Conservation (phyloP, 768 basidiomycete genomes). For the Macrolepiota dolichaula region DNA sequence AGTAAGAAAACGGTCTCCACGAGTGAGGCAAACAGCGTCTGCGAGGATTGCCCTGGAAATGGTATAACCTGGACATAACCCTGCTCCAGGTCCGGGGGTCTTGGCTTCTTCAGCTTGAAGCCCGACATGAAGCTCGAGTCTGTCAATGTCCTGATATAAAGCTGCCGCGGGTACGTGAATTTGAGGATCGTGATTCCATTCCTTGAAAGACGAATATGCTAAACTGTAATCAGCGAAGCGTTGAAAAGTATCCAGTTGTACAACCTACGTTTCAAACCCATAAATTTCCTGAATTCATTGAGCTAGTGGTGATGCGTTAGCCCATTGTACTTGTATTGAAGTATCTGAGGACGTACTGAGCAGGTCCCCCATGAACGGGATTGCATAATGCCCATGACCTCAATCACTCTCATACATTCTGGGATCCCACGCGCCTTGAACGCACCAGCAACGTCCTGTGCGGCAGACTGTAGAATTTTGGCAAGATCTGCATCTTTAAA, state of each 20-base stretch:
- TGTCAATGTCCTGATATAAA: conserved; percentile 71
- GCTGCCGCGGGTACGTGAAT: conserved; percentile 60
- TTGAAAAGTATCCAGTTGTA: background rate
- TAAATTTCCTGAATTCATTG: conserved; percentile 71
- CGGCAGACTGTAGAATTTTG: conserved; percentile 57
- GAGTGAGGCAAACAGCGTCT: conserved; percentile 71
- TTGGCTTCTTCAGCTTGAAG: conserved; percentile 76
- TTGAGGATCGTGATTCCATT: conserved; percentile 66
- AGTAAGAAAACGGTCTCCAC: conserved; percentile 80
- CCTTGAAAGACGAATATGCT: conserved; percentile 63
- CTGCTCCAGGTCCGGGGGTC: conserved; percentile 59
- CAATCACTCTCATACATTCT: conserved; percentile 59
- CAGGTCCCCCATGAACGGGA: conserved; percentile 69
- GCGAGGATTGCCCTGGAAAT: conserved; percentile 82
- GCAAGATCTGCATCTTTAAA: conserved; percentile 68
- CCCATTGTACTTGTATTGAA: background rate
- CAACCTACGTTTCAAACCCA: conserved; percentile 62
- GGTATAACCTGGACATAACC: conserved; percentile 80
- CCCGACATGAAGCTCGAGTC: conserved; percentile 77
- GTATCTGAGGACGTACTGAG: conserved; percentile 41
- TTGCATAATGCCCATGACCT: conserved; percentile 67
- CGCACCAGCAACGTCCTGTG: conserved; percentile 53
- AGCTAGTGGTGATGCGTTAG: conserved; percentile 31
- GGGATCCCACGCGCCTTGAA: conserved; percentile 72
- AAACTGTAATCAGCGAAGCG: background rate